phyloP scores from a whole-genome alignment of 805 yeast genomes.

The Lachancea kluyveri region DNA sequence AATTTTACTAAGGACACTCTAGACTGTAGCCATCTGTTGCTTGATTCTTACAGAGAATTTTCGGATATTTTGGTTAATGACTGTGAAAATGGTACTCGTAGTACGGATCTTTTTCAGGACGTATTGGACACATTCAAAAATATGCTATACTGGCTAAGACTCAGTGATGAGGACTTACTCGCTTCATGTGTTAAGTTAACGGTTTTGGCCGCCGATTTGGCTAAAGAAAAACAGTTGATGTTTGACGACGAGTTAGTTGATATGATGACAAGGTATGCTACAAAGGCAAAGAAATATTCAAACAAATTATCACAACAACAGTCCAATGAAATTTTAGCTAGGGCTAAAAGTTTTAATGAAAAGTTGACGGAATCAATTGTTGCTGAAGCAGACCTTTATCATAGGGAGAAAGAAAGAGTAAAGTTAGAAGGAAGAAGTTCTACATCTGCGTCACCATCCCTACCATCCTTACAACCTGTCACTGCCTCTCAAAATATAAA shows the following conservation, averaged over 20 bases:
- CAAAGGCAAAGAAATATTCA: constrained; percentile 58
- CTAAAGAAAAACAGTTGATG: constrained; percentile 44
- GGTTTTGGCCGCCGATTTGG: constrained; percentile 58
- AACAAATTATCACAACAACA: constrained; percentile 68
- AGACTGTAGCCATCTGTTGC: constrained; percentile 63
- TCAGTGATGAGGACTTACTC: constrained; percentile 68
- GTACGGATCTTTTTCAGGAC: constrained; percentile 39
- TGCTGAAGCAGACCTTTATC: constrained; percentile 35
- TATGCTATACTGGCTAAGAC: constrained; percentile 73
- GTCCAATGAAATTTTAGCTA: constrained; percentile 51
- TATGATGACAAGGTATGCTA: constrained; percentile 56
- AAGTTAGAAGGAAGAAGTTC: constrained; percentile 11
- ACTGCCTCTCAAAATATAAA: constrained; percentile 3
- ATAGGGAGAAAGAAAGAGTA: constrained; percentile 24
- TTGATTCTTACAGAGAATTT: constrained; percentile 59
- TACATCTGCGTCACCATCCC: constrained; percentile 8
- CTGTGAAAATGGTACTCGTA: constrained; percentile 16
- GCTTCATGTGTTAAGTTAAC: constrained; percentile 67
- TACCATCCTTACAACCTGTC: constrained; percentile 1
- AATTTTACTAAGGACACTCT: constrained; percentile 85
- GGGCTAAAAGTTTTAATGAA: constrained; percentile 51
- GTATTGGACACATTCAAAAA: constrained; percentile 59
- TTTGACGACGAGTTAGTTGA: constrained; percentile 50
- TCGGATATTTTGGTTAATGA: constrained; percentile 32
- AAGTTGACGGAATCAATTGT: constrained; percentile 48